Conservation (phyloP, 2,329 filamentous ascomycete genomes). For the Ophiocordyceps camponoti-rufipedis region DNA sequence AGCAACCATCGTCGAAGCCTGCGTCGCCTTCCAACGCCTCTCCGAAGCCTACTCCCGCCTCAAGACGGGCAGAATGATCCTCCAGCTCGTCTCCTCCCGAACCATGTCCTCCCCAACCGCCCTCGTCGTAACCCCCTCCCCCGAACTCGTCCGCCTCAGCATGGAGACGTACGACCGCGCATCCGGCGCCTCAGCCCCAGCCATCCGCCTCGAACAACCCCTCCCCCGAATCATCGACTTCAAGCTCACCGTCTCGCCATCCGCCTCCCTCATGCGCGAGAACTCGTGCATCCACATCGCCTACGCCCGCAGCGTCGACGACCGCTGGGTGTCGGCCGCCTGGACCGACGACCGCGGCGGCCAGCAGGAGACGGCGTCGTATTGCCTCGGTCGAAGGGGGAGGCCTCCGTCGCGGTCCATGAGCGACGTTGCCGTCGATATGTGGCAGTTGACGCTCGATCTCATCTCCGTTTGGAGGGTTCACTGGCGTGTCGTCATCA, state of each 20-base stretch:
- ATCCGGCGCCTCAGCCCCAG: conserved; percentile 43
- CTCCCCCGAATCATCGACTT: conserved; percentile 59
- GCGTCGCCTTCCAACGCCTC: conserved; percentile 54
- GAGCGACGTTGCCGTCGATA: conserved; percentile 49
- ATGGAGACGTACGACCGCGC: conserved; percentile 67
- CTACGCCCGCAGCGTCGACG: conserved; percentile 58
- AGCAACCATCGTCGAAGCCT: conserved; percentile 48
- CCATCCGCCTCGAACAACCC: conserved; percentile 53
- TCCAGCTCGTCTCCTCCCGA: conserved; percentile 54
- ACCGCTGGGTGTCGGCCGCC: conserved; percentile 59
- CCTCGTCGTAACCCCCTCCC: conserved; percentile 42
- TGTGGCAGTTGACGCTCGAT: conserved; percentile 63
- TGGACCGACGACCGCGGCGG: conserved; percentile 68
- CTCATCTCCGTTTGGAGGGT: conserved; percentile 52
- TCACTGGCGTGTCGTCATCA: conserved; percentile 60
- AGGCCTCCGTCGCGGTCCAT: conserved; percentile 32
- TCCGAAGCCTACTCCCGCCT: conserved; percentile 34
- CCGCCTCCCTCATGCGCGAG: conserved; percentile 56
- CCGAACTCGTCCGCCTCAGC: conserved; percentile 43
- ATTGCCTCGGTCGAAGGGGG: conserved; percentile 47
- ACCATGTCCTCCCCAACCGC: conserved; percentile 43
- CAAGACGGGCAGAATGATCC: conserved; percentile 35
- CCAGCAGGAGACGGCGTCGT: conserved; percentile 55
- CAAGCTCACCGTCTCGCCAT: conserved; percentile 48
- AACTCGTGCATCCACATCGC: conserved; percentile 67